A percentile compares a stretch with the other conserved stretches of the same genome.
Conservation (phyloP, 768 basidiomycete species). For the Steccherinum ochraceum region DNA sequence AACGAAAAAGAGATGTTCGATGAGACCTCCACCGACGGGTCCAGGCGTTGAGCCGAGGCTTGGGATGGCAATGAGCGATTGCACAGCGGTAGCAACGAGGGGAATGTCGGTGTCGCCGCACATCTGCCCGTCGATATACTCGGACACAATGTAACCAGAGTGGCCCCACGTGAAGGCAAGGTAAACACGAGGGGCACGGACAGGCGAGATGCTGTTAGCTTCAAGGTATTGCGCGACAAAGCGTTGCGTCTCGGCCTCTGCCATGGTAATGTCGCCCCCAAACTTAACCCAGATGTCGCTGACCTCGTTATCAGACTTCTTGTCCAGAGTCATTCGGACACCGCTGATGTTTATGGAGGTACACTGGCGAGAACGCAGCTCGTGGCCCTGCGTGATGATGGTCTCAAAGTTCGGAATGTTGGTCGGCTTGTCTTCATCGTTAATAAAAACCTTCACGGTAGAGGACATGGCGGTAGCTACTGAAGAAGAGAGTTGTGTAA, state of each 20-base stretch:
- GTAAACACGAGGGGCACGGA: conserved; percentile 6
- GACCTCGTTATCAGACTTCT: too few relatives aligned
- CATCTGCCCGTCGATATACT: conserved; percentile 7
- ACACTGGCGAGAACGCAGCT: too few relatives aligned
- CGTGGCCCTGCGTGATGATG: too few relatives aligned
- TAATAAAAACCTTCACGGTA: background rate
- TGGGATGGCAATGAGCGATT: conserved; percentile 4
- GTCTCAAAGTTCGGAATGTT: conserved; percentile 1
- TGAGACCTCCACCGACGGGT: conserved; percentile 6
- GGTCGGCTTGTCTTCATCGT: conserved; percentile 1
- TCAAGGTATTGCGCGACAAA: conserved; percentile 1
- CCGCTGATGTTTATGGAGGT: too few relatives aligned
- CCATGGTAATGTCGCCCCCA: conserved; percentile 1
- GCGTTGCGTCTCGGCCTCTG: conserved; percentile 3
- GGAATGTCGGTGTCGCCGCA: conserved; percentile 2
- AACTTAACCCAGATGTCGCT: conserved; percentile 6
- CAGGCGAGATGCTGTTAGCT: too few relatives aligned
- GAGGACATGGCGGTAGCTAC: too few relatives aligned
- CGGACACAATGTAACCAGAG: conserved; percentile 7
- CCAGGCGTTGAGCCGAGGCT: conserved; percentile 1
- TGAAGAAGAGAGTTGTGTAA: too few relatives aligned
- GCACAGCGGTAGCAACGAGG: conserved; percentile 6
- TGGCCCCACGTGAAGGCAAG: conserved; percentile 3
- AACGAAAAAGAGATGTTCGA: too few relatives aligned
- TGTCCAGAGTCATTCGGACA: too few relatives aligned